Percentiles rank a stretch among this genome's conserved stretches.
Conservation (phyloP, 179 eudicot genomes). For the Carnegiea gigantea region DNA sequence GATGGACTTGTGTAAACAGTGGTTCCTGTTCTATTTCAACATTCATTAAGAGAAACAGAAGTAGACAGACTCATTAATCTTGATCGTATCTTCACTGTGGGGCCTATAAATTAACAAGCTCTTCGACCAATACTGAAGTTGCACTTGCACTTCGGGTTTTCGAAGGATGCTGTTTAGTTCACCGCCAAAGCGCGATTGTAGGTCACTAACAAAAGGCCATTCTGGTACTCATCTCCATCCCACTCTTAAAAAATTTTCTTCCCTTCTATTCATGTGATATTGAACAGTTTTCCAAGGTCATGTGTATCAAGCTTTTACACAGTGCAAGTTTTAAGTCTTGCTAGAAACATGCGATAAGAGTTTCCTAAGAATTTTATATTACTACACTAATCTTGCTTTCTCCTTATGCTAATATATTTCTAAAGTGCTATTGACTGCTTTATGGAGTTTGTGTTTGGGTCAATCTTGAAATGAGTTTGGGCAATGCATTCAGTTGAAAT, state of each 20-base stretch:
- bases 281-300: neutral
- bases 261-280: no score
- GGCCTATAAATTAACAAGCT: slow-evolving; percentile 72
- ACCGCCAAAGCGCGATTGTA: slow-evolving; percentile 63
- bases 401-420: no score
- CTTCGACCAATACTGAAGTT: slow-evolving; percentile 81
- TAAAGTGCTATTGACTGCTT: no score
- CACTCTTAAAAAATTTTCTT: neutral
- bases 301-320: no score
- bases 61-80: slow-evolving; percentile 69
- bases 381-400: no score
- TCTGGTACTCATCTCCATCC: slow-evolving; percentile 36
- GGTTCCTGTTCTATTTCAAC: no score
- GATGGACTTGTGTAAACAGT: slow-evolving; percentile 39
- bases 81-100: slow-evolving; percentile 77
- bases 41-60: slow-evolving; percentile 67
- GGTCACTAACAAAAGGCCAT: slow-evolving; percentile 86
- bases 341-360: no score
- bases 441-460: no score
- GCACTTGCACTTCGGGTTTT: slow-evolving; percentile 91
- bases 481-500: no score
- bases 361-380: no score
- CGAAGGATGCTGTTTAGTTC: slow-evolving; percentile 95
- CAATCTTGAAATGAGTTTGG: no score
- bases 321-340: no score